Evolutionary conservation across 257 asterid genomes (phyloP).

Genomic region (Datura wrightii): DNA sequence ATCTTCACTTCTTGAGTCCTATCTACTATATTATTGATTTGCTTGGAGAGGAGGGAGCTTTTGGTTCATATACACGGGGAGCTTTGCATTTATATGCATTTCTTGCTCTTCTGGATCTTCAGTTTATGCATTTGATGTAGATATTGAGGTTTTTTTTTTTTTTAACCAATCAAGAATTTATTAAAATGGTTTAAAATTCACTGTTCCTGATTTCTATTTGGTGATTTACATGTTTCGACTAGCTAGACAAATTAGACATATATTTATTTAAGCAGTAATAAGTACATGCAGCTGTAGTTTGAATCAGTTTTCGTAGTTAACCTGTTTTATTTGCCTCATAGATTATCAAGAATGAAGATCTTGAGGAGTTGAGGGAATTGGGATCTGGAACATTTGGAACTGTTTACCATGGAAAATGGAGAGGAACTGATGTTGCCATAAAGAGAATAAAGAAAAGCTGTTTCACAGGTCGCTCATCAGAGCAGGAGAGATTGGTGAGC

Average conservation of each 20-base stretch:
- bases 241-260: conserved; percentile 11
- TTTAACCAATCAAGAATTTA: conserved; percentile 10
- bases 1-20: neutral
- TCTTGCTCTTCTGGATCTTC: neutral
- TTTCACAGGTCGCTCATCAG: conserved; percentile 88
- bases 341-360: conserved; percentile 84
- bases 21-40: neutral
- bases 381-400: conserved; percentile 98
- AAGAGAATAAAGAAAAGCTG: conserved; percentile 91
- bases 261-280: neutral
- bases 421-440: conserved; percentile 95
- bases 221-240: neutral
- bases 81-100: conserved; percentile 26
- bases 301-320: neutral
- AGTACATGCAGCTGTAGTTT: conserved; percentile 6
- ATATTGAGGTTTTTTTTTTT: neutral
- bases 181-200: neutral
- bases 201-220: neutral
- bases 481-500: conserved; percentile 78
- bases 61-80: too few relatives aligned
- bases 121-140: conserved; percentile 1
- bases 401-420: conserved; percentile 97
- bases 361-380: conserved; percentile 90
- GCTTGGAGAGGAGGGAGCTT: neutral
- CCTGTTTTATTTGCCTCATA: conserved; percentile 39